Percentiles rank a stretch among this genome's conserved stretches.
Evolutionary conservation across 768 basidiomycete species (phyloP).

Genomic region (Tricholoma hemisulphureum): DNA sequence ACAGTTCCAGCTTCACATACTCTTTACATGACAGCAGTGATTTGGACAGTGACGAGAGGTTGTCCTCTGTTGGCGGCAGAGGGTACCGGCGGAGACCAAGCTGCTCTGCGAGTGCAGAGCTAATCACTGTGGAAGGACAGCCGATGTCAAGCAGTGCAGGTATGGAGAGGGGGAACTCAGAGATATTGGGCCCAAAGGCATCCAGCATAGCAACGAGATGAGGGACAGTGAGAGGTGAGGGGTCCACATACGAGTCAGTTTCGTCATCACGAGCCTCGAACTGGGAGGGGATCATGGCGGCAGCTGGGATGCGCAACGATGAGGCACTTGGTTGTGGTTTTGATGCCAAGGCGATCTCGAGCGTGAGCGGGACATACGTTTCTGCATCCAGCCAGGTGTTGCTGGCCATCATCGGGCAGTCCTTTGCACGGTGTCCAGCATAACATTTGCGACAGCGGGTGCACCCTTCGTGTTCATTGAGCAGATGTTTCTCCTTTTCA

Average conservation of each 20-base stretch:
- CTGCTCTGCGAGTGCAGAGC: constrained; percentile 5
- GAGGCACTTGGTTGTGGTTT: background rate
- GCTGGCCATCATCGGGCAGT: background rate
- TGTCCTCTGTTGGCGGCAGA: constrained; percentile 17
- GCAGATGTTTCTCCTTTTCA: constrained; percentile 7
- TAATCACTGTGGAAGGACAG: constrained; percentile 15
- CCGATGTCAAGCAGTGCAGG: constrained; percentile 9
- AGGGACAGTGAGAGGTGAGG: background rate
- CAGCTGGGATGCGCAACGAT: background rate
- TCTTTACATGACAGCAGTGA: constrained; percentile 14
- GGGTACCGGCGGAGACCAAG: constrained; percentile 9
- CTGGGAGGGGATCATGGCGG: background rate
- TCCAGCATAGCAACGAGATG: background rate
- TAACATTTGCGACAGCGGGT: constrained; percentile 14
- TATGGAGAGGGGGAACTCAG: constrained; percentile 2
- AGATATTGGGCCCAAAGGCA: background rate
- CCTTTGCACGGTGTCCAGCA: constrained; percentile 6
- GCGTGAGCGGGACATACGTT: background rate
- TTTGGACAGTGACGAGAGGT: constrained; percentile 13
- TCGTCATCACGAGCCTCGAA: background rate
- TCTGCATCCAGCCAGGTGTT: background rate
- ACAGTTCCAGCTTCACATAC: constrained; percentile 17
- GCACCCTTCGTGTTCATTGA: constrained; percentile 16
- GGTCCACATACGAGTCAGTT: background rate
- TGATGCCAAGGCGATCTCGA: background rate